Evolutionary conservation across 1,284 basidiomycete species (phyloP), one percentile per base, ranked within the genome.

Genomic region (Pseudozyma sp.): DNA sequence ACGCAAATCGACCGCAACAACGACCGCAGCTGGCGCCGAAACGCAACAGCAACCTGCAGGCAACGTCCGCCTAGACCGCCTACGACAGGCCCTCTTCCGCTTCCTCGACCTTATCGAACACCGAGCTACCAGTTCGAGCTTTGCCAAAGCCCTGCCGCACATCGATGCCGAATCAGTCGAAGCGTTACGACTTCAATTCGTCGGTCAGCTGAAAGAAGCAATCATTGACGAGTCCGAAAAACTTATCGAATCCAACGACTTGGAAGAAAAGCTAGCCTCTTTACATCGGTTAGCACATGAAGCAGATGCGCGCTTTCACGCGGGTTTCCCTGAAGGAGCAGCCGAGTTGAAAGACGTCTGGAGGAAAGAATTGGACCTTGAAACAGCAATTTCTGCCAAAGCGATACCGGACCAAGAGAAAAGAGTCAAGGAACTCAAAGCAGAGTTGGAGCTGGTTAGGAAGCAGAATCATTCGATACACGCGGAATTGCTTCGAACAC

Each of bases 41-140:
- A 48, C 44, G n/a, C 36, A 60, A 7, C 25, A 2, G 59, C 25
- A 50, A 31, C 11, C 42, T 4, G 49, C 59, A 31, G 62, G 34
- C 5, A 73, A 72, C 35, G 65, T 73, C 0, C 62, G 79, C 6
- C 56, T 81, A n/a, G 69, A 75, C 14, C 75, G 78, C 10, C 73
- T 81, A 25, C 68, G 77, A 8, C 63, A 68, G 47, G 77, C 79
- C 10, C 73, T 81, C 11, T 68, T 59, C 40, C 76, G 76, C 34
- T 81, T 81, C 60, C 59, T 81, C 19, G 73, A 76, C 21, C 61
- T 81, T 8, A 78, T 81, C 42, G 78, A 79, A 31, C 59, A 78
- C 35, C 73, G 74, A n/a, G 79, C 78, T 0, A 74, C 70, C 48
- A 47, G 67, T 6, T 62, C 60, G 16, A 72, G 68, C 52, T 71